Evolutionary conservation across 441 rosid genomes (phyloP).

Genomic region (Viola pubescens): DNA sequence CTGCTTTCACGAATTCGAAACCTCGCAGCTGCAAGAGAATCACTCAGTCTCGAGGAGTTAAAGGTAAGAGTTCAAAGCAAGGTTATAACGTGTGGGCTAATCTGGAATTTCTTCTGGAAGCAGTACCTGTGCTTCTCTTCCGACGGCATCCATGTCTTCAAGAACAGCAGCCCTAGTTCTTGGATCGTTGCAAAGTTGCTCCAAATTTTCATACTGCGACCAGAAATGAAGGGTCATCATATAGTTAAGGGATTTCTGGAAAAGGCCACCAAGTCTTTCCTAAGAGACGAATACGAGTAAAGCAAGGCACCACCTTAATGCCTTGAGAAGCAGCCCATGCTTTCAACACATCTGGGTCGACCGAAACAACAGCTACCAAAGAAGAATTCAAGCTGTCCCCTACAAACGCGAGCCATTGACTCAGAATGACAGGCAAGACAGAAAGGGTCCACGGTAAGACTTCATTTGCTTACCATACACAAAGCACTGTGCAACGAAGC

Average conservation of each 20-base stretch:
- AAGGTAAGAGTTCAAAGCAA: not conserved
- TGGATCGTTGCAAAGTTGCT: conserved; percentile 67
- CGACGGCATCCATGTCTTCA: conserved; percentile 77
- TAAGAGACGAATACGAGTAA: not conserved
- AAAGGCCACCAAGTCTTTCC: not conserved
- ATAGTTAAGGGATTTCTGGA: not conserved
- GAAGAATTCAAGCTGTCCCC: conserved; percentile 95
- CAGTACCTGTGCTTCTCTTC: conserved; percentile 82
- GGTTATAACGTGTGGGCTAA: not conserved
- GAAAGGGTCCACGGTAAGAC: conserved; percentile 2
- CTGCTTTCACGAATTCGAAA: conserved; percentile 87
- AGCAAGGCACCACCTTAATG: conserved; percentile 48
- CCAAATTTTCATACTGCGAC: conserved; percentile 50
- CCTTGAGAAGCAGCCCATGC: conserved; percentile 86
- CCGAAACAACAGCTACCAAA: conserved; percentile 78
- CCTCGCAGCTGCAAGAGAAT: conserved; percentile 69
- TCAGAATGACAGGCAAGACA: conserved; percentile 19
- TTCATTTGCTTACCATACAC: conserved; percentile 54
- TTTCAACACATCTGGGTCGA: conserved; percentile 67
- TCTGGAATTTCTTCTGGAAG: conserved; percentile 12
- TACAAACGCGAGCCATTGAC: conserved; percentile 21
- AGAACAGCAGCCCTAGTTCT: conserved; percentile 70
- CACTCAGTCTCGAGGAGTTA: conserved; percentile 4
- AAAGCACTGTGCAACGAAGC: conserved; percentile 74
- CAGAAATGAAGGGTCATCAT: not conserved